Percentiles rank a stretch among this genome's conserved stretches.
Conservation (phyloP, 2,329 filamentous ascomycete species). For the Claviceps spartinae region DNA sequence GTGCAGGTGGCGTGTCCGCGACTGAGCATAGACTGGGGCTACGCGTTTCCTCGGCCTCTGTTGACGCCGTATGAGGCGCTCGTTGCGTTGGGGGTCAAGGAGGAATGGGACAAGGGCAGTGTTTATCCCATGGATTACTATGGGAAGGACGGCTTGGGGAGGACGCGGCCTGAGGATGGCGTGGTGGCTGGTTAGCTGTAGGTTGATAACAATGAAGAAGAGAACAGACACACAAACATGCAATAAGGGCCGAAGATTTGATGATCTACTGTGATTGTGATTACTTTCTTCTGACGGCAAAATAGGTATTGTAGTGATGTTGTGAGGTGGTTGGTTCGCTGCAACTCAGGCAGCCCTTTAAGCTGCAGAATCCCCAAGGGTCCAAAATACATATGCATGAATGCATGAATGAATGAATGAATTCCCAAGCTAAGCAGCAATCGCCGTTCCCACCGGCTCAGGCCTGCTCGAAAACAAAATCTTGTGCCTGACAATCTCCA, state of each 20-base stretch:
- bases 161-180: conserved; percentile 43
- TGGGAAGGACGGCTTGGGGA: conserved; percentile 75
- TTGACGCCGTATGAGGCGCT: conserved; percentile 92
- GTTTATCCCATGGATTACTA: conserved; percentile 99
- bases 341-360: neutral
- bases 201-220: neutral
- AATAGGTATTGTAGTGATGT: neutral
- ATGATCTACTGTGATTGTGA: neutral
- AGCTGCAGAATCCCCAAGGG: neutral
- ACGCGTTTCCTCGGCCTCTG: conserved; percentile 79
- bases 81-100: conserved; percentile 66
- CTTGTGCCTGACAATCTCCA: conserved; percentile 80
- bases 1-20: conserved; percentile 96
- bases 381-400: no score
- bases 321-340: neutral
- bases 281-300: neutral
- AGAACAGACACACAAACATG: neutral
- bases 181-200: neutral
- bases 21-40: conserved; percentile 96
- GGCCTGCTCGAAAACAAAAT: conserved; percentile 72
- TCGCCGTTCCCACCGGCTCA: conserved; percentile 59
- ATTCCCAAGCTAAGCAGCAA: conserved; percentile 3
- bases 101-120: conserved; percentile 49
- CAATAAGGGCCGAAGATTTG: neutral
- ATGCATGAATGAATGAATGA: no score